Conservation (phyloP, 106 monocot genomes). For the Allium sativum region DNA sequence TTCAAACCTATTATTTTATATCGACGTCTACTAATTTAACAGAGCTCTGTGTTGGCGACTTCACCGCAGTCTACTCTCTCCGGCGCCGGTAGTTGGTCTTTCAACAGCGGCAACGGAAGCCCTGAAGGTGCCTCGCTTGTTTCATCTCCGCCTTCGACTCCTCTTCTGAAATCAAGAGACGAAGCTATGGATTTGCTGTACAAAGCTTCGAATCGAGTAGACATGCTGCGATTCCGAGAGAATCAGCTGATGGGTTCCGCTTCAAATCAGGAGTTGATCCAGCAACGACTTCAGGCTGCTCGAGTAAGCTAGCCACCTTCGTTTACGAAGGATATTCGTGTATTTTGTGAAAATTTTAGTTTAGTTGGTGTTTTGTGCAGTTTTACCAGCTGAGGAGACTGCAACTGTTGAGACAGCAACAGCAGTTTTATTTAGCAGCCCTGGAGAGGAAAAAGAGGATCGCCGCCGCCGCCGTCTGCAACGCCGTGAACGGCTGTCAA, state of each 20-base stretch:
- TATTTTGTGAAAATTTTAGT: background rate
- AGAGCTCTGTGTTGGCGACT: slow-evolving; percentile 14
- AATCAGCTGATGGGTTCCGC: background rate
- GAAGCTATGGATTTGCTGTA: slow-evolving; percentile 23
- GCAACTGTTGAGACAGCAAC: slow-evolving; percentile 37
- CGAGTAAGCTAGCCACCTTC: background rate
- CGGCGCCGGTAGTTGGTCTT: slow-evolving; percentile 7
- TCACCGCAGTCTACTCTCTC: slow-evolving; percentile 49
- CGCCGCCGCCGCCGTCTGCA: background rate
- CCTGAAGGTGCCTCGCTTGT: slow-evolving; percentile 22
- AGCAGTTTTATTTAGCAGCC: background rate
- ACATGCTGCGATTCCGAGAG: background rate
- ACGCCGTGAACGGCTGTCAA: background rate
- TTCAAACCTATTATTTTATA: background rate
- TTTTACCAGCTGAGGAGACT: slow-evolving; percentile 39
- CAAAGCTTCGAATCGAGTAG: slow-evolving; percentile 7
- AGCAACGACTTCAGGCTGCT: slow-evolving; percentile 11
- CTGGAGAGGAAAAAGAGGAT: background rate
- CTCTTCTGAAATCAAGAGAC: slow-evolving; percentile 4
- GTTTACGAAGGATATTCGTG: background rate
- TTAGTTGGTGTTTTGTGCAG: slow-evolving; percentile 6
- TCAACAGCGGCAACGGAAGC: slow-evolving; percentile 6
- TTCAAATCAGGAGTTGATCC: background rate
- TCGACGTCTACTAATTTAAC: background rate
- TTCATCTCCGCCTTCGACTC: slow-evolving; percentile 27